These are phyloP conservation scores for Cystoisospora suis DNA, from an alignment of 169 alveolate genomes.

Conservation along the genomic window DNA sequence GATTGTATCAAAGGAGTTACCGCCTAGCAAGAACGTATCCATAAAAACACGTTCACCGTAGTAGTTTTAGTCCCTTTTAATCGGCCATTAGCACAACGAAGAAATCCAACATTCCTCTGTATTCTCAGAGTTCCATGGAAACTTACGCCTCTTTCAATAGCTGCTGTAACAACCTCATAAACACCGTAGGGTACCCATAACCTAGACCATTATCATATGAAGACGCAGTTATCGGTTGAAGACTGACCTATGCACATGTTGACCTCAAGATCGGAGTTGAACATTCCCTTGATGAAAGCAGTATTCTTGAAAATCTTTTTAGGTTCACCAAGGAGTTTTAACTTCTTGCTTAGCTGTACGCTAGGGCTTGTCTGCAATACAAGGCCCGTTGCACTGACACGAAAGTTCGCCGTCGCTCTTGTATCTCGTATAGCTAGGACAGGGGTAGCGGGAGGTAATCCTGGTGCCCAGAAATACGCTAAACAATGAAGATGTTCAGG, in stretches of 20 bases:
- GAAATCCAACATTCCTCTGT: too few relatives aligned
- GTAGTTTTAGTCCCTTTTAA: too few relatives aligned
- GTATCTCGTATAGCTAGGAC: conserved; percentile 83
- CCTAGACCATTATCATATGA: too few relatives aligned
- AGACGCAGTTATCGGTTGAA: not conserved
- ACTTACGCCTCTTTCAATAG: too few relatives aligned
- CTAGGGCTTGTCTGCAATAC: conserved; percentile 90
- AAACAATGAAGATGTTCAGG: conserved; percentile 97
- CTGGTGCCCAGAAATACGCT: conserved; percentile 96
- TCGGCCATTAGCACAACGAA: too few relatives aligned
- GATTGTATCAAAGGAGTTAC: too few relatives aligned
- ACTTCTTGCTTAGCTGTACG: conserved; percentile 91
- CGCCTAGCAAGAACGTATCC: too few relatives aligned
- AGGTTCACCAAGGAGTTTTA: conserved; percentile 97
- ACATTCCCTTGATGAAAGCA: conserved; percentile 98
- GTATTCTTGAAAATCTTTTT: conserved; percentile 96
- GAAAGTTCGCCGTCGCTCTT: conserved; percentile 86
- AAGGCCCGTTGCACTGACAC: conserved; percentile 96
- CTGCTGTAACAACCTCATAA: too few relatives aligned
- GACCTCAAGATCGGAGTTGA: conserved; percentile 97
- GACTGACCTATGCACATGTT: conserved; percentile 90
- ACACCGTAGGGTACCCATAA: too few relatives aligned
- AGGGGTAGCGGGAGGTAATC: conserved; percentile 91
- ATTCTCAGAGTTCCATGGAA: too few relatives aligned
- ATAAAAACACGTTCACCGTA: too few relatives aligned